phyloP scores from a whole-genome alignment of 106 monocot genomes.

The Dendrobium officinale region DNA sequence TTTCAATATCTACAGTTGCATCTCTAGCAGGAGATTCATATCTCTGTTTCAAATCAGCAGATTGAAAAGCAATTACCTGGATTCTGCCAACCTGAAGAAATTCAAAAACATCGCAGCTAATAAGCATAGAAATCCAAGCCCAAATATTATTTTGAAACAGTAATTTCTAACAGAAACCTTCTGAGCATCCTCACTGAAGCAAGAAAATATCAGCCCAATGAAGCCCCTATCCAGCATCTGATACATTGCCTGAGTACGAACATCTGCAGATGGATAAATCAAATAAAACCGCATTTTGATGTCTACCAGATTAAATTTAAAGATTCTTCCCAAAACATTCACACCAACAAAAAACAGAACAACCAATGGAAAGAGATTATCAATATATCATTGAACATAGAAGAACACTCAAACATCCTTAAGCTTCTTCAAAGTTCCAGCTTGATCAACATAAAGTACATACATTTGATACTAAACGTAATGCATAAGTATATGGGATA shows the following conservation, averaged over 20 bases:
- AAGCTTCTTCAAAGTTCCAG: neutral
- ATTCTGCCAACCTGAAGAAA: slow-evolving; percentile 72
- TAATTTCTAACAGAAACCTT: slow-evolving; percentile 40
- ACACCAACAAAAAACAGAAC: neutral
- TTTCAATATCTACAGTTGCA: slow-evolving; percentile 48
- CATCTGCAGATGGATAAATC: slow-evolving; percentile 52
- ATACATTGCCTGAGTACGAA: slow-evolving; percentile 93
- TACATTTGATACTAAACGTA: neutral
- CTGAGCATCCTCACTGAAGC: slow-evolving; percentile 75
- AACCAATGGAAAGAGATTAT: neutral
- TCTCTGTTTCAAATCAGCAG: slow-evolving; percentile 54
- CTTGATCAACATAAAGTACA: neutral
- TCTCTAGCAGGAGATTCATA: slow-evolving; percentile 18
- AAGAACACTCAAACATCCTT: neutral
- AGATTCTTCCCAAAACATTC: neutral
- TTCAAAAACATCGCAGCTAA: neutral
- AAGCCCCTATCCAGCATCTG: slow-evolving; percentile 89
- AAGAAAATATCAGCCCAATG: slow-evolving; percentile 91
- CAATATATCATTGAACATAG: neutral
- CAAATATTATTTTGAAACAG: neutral
- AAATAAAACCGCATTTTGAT: neutral
- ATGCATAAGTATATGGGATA: neutral
- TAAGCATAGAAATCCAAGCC: neutral
- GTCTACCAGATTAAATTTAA: neutral
- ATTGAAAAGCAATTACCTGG: slow-evolving; percentile 96